Conservation (phyloP, 441 rosid genomes). For the Adansonia gregorii region DNA sequence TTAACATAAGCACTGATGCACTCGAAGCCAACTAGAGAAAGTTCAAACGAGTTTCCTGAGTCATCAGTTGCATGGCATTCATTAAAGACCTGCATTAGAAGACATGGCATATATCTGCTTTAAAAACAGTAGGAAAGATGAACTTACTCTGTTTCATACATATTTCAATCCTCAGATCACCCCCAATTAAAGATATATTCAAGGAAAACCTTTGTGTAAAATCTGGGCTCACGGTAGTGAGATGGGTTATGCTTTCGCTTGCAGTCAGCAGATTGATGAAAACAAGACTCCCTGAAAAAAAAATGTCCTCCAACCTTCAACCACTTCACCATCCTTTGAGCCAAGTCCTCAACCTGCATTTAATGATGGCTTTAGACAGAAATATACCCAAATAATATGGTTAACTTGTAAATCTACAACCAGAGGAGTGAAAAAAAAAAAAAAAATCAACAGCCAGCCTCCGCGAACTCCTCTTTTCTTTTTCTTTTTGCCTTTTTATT, state of each 20-base stretch:
- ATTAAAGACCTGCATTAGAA: slow-evolving; percentile 67
- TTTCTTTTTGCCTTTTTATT: not conserved
- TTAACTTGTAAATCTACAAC: not conserved
- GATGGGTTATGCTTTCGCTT: slow-evolving; percentile 81
- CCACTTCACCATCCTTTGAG: slow-evolving; percentile 81
- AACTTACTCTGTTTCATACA: not conserved
- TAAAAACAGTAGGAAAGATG: not conserved
- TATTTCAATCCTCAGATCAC: not conserved
- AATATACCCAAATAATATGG: not conserved
- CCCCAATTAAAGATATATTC: slow-evolving; percentile 17
- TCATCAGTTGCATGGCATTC: slow-evolving; percentile 62
- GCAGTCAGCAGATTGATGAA: slow-evolving; percentile 89
- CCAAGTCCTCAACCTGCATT: slow-evolving; percentile 69
- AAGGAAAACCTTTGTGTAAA: slow-evolving; percentile 73
- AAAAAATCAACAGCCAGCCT: not conserved
- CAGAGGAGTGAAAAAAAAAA: not conserved
- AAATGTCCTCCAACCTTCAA: slow-evolving; percentile 82
- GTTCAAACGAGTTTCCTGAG: slow-evolving; percentile 73
- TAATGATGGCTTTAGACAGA: not conserved
- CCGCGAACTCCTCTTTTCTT: not conserved
- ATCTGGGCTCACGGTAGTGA: slow-evolving; percentile 95
- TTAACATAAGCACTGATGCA: slow-evolving; percentile 98
- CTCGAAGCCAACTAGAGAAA: slow-evolving; percentile 80
- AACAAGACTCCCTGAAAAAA: slow-evolving; percentile 95
- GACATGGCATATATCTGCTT: not conserved